Evolutionary conservation across 2,329 filamentous ascomycete genomes (phyloP).

Genomic region (Rhexocercosporidium sp.): DNA sequence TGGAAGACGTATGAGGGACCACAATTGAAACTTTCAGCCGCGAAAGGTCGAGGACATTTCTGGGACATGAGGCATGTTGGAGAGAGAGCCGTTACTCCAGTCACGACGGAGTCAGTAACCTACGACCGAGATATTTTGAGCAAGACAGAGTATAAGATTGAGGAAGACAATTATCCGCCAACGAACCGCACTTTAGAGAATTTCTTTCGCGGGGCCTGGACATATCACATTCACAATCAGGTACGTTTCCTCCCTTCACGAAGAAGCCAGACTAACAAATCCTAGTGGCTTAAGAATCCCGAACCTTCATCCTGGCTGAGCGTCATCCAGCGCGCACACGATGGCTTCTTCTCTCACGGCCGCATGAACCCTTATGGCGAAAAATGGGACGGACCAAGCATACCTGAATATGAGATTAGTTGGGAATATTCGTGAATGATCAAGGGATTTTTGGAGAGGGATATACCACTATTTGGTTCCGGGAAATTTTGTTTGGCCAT

Average conservation of each 20-base stretch:
- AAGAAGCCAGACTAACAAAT: conserved; percentile 16
- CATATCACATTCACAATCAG: conserved; percentile 63
- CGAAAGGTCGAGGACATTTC: conserved; percentile 33
- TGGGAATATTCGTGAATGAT: conserved; percentile 52
- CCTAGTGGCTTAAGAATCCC: conserved; percentile 58
- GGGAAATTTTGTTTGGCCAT: background rate
- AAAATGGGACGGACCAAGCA: conserved; percentile 54
- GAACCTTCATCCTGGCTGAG: conserved; percentile 61
- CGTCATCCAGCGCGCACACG: conserved; percentile 57
- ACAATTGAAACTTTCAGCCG: conserved; percentile 44
- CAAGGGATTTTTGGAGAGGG: background rate
- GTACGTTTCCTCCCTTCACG: conserved; percentile 43
- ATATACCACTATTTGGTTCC: background rate
- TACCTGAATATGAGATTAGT: conserved; percentile 55
- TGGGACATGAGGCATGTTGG: conserved; percentile 35
- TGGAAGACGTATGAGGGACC: conserved; percentile 58
- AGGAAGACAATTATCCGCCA: conserved; percentile 58
- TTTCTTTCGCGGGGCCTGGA: conserved; percentile 61
- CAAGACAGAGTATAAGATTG: conserved; percentile 51
- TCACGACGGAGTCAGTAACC: conserved; percentile 17
- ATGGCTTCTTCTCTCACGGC: conserved; percentile 56
- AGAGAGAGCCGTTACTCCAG: conserved; percentile 27
- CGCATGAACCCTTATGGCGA: conserved; percentile 59
- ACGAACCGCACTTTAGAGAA: conserved; percentile 60
- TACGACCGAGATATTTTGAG: conserved; percentile 36